Evolutionary conservation across 2,329 filamentous ascomycete genomes (phyloP).

Genomic region (Colletotrichum liaoningense): DNA sequence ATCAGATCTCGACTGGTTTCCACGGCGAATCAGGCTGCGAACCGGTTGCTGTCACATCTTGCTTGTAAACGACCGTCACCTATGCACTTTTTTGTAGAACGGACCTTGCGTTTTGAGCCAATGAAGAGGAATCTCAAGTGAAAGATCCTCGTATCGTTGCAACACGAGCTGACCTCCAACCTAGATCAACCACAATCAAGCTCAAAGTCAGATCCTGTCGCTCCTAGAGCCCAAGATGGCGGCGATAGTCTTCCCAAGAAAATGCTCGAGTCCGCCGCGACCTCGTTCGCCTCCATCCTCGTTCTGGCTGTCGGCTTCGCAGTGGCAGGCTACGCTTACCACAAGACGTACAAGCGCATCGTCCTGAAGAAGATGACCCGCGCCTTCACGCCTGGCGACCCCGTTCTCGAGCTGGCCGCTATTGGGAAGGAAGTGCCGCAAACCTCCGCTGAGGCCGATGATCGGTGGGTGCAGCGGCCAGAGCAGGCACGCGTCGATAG

Average conservation of each 20-base stretch:
- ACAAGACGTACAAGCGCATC: conserved; percentile 87
- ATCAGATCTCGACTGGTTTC: not conserved
- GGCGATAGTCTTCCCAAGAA: conserved; percentile 61
- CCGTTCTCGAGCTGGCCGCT: conserved; percentile 84
- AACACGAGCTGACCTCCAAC: conserved; percentile 2
- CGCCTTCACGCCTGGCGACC: conserved; percentile 92
- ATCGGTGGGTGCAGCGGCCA: conserved; percentile 85
- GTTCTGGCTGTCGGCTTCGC: conserved; percentile 75
- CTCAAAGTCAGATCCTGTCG: not conserved
- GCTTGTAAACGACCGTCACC: not conserved
- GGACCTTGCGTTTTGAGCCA: not conserved
- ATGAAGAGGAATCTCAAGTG: not conserved
- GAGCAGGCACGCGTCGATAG: conserved; percentile 85
- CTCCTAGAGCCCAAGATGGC: conserved; percentile 20
- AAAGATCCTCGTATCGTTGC: not conserved
- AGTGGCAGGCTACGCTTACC: conserved; percentile 80
- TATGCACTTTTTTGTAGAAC: not conserved
- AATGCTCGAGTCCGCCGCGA: conserved; percentile 80
- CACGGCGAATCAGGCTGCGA: not conserved
- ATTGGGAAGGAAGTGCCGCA: conserved; percentile 67
- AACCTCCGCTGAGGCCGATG: conserved; percentile 54
- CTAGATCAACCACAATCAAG: conserved; percentile 12
- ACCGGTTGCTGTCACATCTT: not conserved
- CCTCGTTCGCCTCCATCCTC: conserved; percentile 79
- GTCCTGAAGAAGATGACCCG: conserved; percentile 93